These are phyloP conservation scores for Gastrolobium bilobum DNA, from an alignment of 306 rosid genomes.

Conservation along the genomic window DNA sequence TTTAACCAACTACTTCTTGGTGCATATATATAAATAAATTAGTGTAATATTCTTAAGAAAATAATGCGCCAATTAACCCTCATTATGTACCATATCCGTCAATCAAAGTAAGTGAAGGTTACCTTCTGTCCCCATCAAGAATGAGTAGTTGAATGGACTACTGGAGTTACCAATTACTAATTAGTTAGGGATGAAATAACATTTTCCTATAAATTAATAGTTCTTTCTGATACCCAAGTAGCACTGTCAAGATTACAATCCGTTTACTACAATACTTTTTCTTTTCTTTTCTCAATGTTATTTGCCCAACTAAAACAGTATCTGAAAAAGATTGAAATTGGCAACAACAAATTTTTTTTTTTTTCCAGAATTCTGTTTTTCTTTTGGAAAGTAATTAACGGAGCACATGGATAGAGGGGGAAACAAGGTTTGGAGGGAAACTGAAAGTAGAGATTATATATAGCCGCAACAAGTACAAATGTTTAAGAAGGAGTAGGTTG, in stretches of 20 bases:
- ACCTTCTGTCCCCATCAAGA: slow-evolving; percentile 20
- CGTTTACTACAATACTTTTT: neutral
- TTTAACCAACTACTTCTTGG: too few relatives aligned
- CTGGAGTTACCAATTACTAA: slow-evolving; percentile 2
- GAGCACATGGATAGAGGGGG: neutral
- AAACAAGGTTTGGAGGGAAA: slow-evolving; percentile 3
- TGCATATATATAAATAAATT: too few relatives aligned
- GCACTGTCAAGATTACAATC: neutral
- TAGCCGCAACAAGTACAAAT: slow-evolving; percentile 35
- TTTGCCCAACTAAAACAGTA: neutral
- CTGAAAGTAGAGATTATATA: slow-evolving; percentile 29
- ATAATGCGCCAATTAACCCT: too few relatives aligned
- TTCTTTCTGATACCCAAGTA: neutral
- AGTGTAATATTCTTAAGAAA: too few relatives aligned
- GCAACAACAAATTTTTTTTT: too few relatives aligned
- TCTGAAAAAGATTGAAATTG: neutral
- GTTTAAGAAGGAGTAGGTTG: slow-evolving; percentile 48
- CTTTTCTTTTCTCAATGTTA: neutral
- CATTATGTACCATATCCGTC: too few relatives aligned
- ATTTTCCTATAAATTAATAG: neutral
- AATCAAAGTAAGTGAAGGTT: neutral
- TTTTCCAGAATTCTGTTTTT: neutral
- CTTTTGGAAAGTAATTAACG: neutral
- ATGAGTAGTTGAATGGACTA: slow-evolving; percentile 1
- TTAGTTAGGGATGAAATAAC: slow-evolving; percentile 12